Conservation (phyloP, 768 basidiomycete genomes). For the Lactarius pseudohatsudake region DNA sequence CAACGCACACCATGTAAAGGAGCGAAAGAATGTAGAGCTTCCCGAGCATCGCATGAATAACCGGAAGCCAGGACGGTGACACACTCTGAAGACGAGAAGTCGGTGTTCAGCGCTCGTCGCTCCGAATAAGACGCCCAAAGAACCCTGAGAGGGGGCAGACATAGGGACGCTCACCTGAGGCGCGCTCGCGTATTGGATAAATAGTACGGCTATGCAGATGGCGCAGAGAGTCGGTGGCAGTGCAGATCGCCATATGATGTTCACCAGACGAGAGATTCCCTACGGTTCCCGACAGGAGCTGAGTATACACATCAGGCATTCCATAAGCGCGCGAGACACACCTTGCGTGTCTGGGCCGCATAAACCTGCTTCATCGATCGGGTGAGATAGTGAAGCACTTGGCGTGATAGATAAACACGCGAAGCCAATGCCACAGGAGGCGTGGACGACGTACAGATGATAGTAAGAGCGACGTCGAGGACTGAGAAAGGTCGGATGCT, state of each 20-base stretch:
- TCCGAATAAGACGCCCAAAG: background rate
- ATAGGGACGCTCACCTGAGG: background rate
- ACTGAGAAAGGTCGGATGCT: background rate
- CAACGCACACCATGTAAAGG: conserved; percentile 11
- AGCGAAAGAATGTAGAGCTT: conserved; percentile 25
- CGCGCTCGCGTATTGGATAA: background rate
- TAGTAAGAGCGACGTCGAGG: background rate
- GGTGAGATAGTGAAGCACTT: conserved; percentile 2
- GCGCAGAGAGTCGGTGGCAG: conserved; percentile 20
- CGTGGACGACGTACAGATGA: background rate
- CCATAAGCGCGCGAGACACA: background rate
- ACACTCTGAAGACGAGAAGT: background rate
- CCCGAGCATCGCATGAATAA: conserved; percentile 7
- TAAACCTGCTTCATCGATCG: conserved; percentile 1
- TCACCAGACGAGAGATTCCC: conserved; percentile 9
- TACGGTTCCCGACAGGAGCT: background rate
- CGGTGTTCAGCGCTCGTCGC: background rate
- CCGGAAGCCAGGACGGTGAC: background rate
- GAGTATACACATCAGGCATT: background rate
- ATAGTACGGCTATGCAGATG: background rate
- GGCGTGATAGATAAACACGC: background rate
- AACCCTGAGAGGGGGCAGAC: background rate
- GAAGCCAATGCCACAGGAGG: background rate
- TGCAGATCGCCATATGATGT: conserved; percentile 15
- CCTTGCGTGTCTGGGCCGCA: conserved; percentile 1